Conservation (phyloP, 805 yeast genomes). For the Saccharomyces cerevisiae region DNA sequence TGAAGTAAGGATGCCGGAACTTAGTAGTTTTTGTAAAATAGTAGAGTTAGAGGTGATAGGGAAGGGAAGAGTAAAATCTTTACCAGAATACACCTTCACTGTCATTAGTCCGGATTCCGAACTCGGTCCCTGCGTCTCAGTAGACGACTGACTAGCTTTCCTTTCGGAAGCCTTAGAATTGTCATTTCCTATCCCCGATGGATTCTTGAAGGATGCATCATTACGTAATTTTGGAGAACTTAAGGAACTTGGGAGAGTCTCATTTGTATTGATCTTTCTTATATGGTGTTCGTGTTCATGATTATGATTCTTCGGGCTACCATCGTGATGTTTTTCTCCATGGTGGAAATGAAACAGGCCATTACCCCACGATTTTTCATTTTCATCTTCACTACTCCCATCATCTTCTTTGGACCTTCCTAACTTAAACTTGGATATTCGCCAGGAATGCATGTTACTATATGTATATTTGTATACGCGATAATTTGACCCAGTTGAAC, state of each 20-base stretch:
- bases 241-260: not conserved
- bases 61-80: constrained; percentile 59
- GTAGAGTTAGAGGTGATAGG: constrained; percentile 54
- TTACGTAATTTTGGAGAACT: not conserved
- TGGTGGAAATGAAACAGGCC: constrained; percentile 2
- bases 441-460: constrained; percentile 22
- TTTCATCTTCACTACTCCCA: constrained; percentile 5
- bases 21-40: constrained; percentile 50
- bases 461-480: not conserved
- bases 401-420: constrained; percentile 22
- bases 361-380: not conserved
- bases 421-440: constrained; percentile 20
- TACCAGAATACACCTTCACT: constrained; percentile 65
- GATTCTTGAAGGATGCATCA: not conserved
- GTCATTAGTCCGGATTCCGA: constrained; percentile 63
- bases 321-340: not conserved
- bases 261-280: not conserved
- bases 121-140: constrained; percentile 4
- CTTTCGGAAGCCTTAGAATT: not conserved
- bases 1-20: constrained; percentile 35
- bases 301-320: not conserved
- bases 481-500: not conserved
- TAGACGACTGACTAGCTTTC: constrained; percentile 5
- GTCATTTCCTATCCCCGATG: not conserved
- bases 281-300: not conserved